A percentile compares a stretch with the other conserved stretches of the same genome.
Conservation (phyloP, 1,284 basidiomycete genomes). For the Vanrija sp. region DNA sequence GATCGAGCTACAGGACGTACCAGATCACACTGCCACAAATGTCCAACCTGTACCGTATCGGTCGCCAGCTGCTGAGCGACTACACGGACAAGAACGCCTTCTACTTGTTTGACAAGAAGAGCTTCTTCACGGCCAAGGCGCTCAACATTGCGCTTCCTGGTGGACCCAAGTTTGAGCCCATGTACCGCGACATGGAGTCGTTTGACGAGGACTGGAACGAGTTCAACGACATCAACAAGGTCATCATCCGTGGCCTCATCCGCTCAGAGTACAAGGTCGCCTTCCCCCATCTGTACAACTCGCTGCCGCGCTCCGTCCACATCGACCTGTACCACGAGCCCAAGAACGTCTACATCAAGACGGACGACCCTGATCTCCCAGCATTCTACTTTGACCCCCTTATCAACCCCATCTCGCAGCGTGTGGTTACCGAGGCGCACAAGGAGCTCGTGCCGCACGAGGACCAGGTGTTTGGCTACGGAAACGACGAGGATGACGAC, state of each 20-base stretch:
- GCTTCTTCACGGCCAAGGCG: slow-evolving; percentile 97
- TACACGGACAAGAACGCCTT: slow-evolving; percentile 82
- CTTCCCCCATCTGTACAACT: slow-evolving; percentile 99
- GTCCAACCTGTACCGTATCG: slow-evolving; percentile 94
- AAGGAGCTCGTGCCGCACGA: slow-evolving; percentile 79
- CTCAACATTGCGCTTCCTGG: slow-evolving; percentile 98
- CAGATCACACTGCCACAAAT: slow-evolving; percentile 86
- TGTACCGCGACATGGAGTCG: slow-evolving; percentile 86
- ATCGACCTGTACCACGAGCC: slow-evolving; percentile 89
- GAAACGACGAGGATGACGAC: slow-evolving; percentile 69
- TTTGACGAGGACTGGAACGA: slow-evolving; percentile 99
- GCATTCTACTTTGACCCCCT: slow-evolving; percentile 99
- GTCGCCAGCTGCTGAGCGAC: slow-evolving; percentile 87
- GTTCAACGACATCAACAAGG: slow-evolving; percentile 99
- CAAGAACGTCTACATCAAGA: slow-evolving; percentile 98
- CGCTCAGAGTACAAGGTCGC: slow-evolving; percentile 99
- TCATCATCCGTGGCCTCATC: slow-evolving; percentile 98
- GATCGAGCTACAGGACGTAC: slow-evolving; percentile 91
- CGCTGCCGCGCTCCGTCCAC: slow-evolving; percentile 88
- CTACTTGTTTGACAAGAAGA: slow-evolving; percentile 95
- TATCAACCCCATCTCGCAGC: slow-evolving; percentile 91
- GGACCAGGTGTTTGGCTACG: slow-evolving; percentile 82
- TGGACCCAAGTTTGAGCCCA: slow-evolving; percentile 94
- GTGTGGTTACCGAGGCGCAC: slow-evolving; percentile 79
- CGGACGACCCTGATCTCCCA: slow-evolving; percentile 97